phyloP scores from a whole-genome alignment of 2,329 filamentous ascomycete species.

The Mycosphaerella arachidis region DNA sequence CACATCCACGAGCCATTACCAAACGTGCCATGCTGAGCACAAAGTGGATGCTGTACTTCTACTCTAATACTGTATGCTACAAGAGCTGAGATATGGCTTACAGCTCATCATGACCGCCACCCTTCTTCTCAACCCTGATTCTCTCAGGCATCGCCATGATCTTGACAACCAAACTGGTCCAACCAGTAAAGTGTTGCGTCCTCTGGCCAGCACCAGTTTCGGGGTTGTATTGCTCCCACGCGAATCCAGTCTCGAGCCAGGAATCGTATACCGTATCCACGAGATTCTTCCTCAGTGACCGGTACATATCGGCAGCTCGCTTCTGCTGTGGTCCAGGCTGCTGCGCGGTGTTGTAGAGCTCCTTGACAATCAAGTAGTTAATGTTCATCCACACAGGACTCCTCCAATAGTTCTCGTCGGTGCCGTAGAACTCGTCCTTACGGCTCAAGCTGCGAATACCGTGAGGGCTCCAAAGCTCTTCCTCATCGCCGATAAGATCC shows the following conservation, averaged over 20 bases:
- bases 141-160: constrained; percentile 91
- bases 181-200: constrained; percentile 96
- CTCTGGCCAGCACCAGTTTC: constrained; percentile 90
- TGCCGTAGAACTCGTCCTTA: constrained; percentile 77
- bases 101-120: constrained; percentile 46
- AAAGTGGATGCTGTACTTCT: not conserved
- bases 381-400: constrained; percentile 94
- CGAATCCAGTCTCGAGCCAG: constrained; percentile 90
- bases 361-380: constrained; percentile 80
- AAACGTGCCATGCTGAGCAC: not conserved
- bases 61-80: not conserved
- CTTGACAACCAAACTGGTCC: constrained; percentile 97
- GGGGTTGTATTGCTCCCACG: constrained; percentile 97
- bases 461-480: constrained; percentile 83
- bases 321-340: constrained; percentile 60
- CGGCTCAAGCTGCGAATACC: constrained; percentile 89
- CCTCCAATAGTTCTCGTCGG: constrained; percentile 95
- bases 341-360: constrained; percentile 66
- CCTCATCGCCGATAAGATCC: constrained; percentile 71
- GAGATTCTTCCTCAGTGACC: constrained; percentile 71
- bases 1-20: not conserved
- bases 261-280: constrained; percentile 82
- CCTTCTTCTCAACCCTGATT: constrained; percentile 15
- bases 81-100: constrained; percentile 26
- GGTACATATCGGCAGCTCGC: constrained; percentile 70